Base-by-base conservation (phyloP, 768 basidiomycete species). In the Pilatotrama ljubarskyi region DNA sequence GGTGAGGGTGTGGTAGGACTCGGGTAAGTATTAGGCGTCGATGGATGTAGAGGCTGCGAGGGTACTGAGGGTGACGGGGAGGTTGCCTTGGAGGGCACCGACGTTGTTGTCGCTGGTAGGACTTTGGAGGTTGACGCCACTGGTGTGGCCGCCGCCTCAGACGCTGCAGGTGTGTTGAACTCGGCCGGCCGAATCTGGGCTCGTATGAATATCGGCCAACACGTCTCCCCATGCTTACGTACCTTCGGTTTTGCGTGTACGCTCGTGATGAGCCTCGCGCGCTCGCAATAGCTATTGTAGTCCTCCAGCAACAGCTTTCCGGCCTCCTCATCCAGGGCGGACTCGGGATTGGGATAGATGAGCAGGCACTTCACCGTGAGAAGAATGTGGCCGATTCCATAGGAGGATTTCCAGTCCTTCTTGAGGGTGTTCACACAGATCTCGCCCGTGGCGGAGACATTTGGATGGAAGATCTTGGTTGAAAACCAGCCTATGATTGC, bases 371-470 rank as follows among this genome's bases (percentile, higher is more conserved):
- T 95, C 64, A 98, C 88, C 26, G 93, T 95, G 58, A 93, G 87
- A 15, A 96, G 82, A 59, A 96, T 96, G 72, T 95, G 93, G 14
- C 80, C 84, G 29, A 98, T 93, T 49, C 95, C 95, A 67, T 93
- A 95, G 13, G 87, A 83, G 22, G 91, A 82, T 72, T 94, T 90
- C 95, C 95, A 98, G 68, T 96, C 94, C 73, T 97, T 96, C 82
- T 97, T 98, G 24, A 98, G 77, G 7, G 95, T 98, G 76, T 95
- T 96, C 14, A 98, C 95, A 72, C 95, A 98, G 66, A 98, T 98
- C 74, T 97, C 95, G 15, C 95, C 95, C 0, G 83, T 73, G 35
- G 83, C 80, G 0, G 94, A 95, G 40, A 98, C 93, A 68, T 98
- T 98, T 0, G 96, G 95, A 68, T 98, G 95, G 74, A 98, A 98